These are phyloP conservation scores for Backusella liffmaniae DNA, from an alignment of 192 early-diverging fungal genomes.

Conservation along the genomic window DNA sequence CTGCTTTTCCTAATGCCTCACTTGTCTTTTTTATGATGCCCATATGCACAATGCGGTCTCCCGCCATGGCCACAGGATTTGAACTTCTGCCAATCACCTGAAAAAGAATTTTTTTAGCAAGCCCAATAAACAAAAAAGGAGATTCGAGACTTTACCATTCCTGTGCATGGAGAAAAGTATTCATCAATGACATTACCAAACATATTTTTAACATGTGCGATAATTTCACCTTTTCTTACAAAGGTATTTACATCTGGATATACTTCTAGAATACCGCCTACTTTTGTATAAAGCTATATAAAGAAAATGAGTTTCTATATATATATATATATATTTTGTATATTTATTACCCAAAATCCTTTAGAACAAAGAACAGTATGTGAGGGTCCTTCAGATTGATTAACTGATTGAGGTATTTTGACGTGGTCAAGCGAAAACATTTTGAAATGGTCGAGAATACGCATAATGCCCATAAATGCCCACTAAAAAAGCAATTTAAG, in stretches of 20 bases:
- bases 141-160: slow-evolving; percentile 52
- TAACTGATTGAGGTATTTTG: background rate
- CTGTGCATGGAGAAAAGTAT: slow-evolving; percentile 74
- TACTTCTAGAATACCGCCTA: slow-evolving; percentile 84
- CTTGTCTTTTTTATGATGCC: slow-evolving; percentile 53
- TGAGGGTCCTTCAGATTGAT: background rate
- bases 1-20: slow-evolving; percentile 22
- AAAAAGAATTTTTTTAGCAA: slow-evolving; percentile 21
- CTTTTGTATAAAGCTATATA: slow-evolving; percentile 86
- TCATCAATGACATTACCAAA: slow-evolving; percentile 86
- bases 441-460: slow-evolving; percentile 52
- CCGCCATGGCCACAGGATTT: slow-evolving; percentile 85
- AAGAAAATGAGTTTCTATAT: slow-evolving; percentile 19
- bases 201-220: slow-evolving; percentile 82
- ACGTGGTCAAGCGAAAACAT: slow-evolving; percentile 50
- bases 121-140: slow-evolving; percentile 6
- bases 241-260: slow-evolving; percentile 79
- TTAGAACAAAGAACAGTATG: slow-evolving; percentile 29
- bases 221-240: slow-evolving; percentile 77
- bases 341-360: slow-evolving; percentile 27
- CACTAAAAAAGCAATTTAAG: slow-evolving; percentile 31
- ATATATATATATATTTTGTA: background rate
- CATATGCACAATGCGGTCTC: slow-evolving; percentile 84
- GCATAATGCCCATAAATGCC: slow-evolving; percentile 62
- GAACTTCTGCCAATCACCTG: slow-evolving; percentile 70